phyloP scores from a whole-genome alignment of 2,329 filamentous ascomycete genomes.

The Fusarium sp. region DNA sequence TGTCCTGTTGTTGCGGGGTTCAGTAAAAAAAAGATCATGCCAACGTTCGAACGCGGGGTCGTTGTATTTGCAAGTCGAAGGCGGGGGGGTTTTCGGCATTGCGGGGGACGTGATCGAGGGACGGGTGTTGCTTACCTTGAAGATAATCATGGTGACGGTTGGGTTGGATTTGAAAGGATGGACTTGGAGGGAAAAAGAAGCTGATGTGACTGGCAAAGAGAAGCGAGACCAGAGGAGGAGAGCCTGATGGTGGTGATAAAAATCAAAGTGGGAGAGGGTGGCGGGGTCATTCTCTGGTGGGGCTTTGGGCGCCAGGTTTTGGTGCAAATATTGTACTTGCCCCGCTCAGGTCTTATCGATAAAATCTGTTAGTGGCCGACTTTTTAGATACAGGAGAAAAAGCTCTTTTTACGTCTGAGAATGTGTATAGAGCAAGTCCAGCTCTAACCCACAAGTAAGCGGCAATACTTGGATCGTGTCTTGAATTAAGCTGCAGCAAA shows the following conservation, averaged over 20 bases:
- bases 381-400: background rate
- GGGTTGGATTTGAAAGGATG: slow-evolving; percentile 32
- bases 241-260: slow-evolving; percentile 43
- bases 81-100: slow-evolving; percentile 3
- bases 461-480: background rate
- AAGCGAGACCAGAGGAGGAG: slow-evolving; percentile 30
- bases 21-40: slow-evolving; percentile 39
- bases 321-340: background rate
- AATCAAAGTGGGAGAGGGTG: slow-evolving; percentile 41
- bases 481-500: background rate
- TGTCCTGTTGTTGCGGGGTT: slow-evolving; percentile 68
- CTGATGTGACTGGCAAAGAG: slow-evolving; percentile 34
- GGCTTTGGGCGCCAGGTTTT: slow-evolving; percentile 13
- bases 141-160: slow-evolving; percentile 75
- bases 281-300: slow-evolving; percentile 37
- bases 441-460: background rate
- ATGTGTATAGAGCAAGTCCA: background rate
- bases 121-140: slow-evolving; percentile 60
- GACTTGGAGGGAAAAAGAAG: slow-evolving; percentile 25
- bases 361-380: background rate
- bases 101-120: background rate
- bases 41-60: slow-evolving; percentile 33
- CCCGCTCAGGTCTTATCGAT: background rate
- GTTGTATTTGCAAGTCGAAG: background rate
- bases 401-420: rapidly evolving